phyloP scores from a whole-genome alignment of 2,329 filamentous ascomycete species.

The Neoscytalidium dimidiatum region DNA sequence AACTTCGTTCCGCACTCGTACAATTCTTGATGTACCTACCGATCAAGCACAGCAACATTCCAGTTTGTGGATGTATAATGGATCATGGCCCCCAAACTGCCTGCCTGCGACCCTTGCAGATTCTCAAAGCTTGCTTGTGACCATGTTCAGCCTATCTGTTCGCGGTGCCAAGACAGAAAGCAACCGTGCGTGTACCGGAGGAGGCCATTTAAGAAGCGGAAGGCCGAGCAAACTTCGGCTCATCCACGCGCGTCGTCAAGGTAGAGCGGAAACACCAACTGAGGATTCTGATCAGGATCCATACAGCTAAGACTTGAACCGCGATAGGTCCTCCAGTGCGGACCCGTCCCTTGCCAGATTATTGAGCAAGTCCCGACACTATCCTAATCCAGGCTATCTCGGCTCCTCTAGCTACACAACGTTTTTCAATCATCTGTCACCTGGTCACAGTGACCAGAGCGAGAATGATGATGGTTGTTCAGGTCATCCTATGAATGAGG shows the following conservation, averaged over 20 bases:
- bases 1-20: too few relatives aligned
- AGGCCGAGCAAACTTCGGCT: slow-evolving; percentile 7
- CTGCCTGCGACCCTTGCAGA: slow-evolving; percentile 34
- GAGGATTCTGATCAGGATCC: not conserved
- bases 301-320: too few relatives aligned
- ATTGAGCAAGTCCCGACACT: slow-evolving; percentile 20
- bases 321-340: not conserved
- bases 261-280: not conserved
- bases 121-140: slow-evolving; percentile 32
- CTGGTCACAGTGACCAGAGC: slow-evolving; percentile 1
- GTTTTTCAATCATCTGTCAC: slow-evolving; percentile 34
- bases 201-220: slow-evolving; percentile 30
- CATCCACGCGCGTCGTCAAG: not conserved
- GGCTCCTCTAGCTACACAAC: slow-evolving; percentile 34
- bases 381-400: slow-evolving; percentile 37
- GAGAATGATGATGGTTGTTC: not conserved
- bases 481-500: slow-evolving; percentile 22
- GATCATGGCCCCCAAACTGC: slow-evolving; percentile 8
- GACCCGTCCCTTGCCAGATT: not conserved
- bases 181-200: slow-evolving; percentile 29
- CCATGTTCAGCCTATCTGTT: slow-evolving; percentile 30
- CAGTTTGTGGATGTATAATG: not conserved
- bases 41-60: not conserved
- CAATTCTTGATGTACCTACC: not conserved
- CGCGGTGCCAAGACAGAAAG: slow-evolving; percentile 27